These are phyloP conservation scores for Diplodia corticola DNA, from an alignment of 2,329 filamentous ascomycete species.

Conservation along the genomic window DNA sequence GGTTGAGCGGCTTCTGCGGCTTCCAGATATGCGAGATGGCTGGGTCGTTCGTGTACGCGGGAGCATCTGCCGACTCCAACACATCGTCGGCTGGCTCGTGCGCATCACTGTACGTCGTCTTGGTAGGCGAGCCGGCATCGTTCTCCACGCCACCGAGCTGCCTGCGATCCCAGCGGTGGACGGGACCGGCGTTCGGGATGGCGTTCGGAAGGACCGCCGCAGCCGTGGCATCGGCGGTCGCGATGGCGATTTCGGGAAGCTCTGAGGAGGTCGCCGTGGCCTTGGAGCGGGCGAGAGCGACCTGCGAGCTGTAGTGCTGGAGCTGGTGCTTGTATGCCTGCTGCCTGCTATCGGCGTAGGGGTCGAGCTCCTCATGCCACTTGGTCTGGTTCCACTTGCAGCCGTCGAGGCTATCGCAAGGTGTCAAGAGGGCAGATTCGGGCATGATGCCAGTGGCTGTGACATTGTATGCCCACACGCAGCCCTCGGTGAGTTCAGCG, in stretches of 20 bases:
- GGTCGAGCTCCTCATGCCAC: conserved; percentile 44
- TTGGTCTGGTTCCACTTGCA: conserved; percentile 50
- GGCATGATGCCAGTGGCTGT: conserved; percentile 63
- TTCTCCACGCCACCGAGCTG: conserved; percentile 27
- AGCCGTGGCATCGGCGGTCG: conserved; percentile 22
- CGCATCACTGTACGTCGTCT: conserved; percentile 13
- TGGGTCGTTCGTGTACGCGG: conserved; percentile 23
- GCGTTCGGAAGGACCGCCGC: conserved; percentile 24
- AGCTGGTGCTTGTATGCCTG: conserved; percentile 36
- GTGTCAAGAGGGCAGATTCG: conserved; percentile 56
- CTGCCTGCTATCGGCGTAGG: conserved; percentile 33
- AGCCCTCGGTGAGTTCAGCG: conserved; percentile 61
- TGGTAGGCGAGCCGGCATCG: conserved; percentile 9
- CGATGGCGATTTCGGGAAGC: conserved; percentile 10
- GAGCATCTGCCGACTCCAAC: background rate
- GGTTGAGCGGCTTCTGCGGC: conserved; percentile 31
- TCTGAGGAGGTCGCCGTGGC: conserved; percentile 31
- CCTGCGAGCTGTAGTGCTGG: conserved; percentile 37
- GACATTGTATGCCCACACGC: conserved; percentile 61
- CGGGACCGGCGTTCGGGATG: background rate
- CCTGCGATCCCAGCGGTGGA: background rate
- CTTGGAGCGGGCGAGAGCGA: conserved; percentile 35
- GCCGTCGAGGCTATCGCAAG: conserved; percentile 45
- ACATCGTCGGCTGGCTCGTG: conserved; percentile 7
- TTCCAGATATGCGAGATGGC: conserved; percentile 22